Conservation (phyloP, 2,329 filamentous ascomycete genomes). For the Gnomoniopsis smithogilvyi region DNA sequence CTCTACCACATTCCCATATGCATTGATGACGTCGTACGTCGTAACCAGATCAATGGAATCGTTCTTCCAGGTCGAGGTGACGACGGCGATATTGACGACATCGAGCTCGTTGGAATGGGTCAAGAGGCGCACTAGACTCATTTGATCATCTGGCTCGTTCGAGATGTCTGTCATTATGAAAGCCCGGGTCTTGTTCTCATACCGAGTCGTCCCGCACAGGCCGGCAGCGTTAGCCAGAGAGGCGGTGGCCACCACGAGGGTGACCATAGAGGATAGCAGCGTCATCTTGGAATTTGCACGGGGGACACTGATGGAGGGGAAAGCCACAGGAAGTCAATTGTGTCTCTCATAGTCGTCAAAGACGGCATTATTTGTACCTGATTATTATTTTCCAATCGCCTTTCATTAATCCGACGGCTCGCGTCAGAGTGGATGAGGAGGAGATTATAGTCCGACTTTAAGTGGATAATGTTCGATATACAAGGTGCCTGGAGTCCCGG, state of each 20-base stretch:
- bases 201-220: not conserved
- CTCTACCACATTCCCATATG: slow-evolving; percentile 38
- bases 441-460: not conserved
- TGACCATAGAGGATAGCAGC: not conserved
- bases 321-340: not conserved
- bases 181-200: not conserved
- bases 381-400: not conserved
- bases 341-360: not conserved
- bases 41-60: slow-evolving; percentile 37
- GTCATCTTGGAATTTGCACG: not conserved
- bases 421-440: not conserved
- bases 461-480: not conserved
- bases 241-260: not conserved
- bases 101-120: slow-evolving; percentile 44
- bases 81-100: slow-evolving; percentile 42
- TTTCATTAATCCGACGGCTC: not conserved
- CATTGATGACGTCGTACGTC: slow-evolving; percentile 40
- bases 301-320: not conserved
- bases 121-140: slow-evolving; percentile 41
- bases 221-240: not conserved
- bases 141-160: slow-evolving; percentile 43
- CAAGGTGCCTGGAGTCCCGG: not conserved
- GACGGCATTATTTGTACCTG: not conserved
- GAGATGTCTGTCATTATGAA: slow-evolving; percentile 31
- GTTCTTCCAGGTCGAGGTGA: slow-evolving; percentile 43